Conservation (phyloP, 148 eudicot species). For the Chenopodium berlandieri region DNA sequence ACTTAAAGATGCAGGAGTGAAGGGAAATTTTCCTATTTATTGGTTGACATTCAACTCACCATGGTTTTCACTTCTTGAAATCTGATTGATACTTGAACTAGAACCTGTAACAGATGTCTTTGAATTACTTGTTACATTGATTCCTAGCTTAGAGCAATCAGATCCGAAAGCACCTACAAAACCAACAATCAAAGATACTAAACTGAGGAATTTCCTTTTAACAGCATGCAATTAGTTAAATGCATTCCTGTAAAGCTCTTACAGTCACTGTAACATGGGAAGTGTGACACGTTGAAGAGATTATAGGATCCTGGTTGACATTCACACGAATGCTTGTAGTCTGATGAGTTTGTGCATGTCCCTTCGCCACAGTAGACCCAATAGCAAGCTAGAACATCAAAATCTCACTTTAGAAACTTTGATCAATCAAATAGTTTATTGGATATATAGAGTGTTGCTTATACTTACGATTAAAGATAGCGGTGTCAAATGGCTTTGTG, state of each 20-base stretch:
- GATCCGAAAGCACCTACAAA: slow-evolving; percentile 61
- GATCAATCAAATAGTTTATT: background rate
- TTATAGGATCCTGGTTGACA: slow-evolving; percentile 57
- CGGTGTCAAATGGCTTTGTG: slow-evolving; percentile 37
- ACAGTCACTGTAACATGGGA: slow-evolving; percentile 74
- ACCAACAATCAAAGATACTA: background rate
- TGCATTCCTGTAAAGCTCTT: slow-evolving; percentile 21
- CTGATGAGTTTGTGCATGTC: slow-evolving; percentile 46
- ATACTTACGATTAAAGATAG: slow-evolving; percentile 61
- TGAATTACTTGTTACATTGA: slow-evolving; percentile 28
- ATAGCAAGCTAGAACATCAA: slow-evolving; percentile 50
- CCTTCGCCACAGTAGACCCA: slow-evolving; percentile 83
- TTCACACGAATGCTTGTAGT: slow-evolving; percentile 51
- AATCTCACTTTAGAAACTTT: background rate
- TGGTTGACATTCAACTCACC: slow-evolving; percentile 32
- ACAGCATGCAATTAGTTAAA: background rate
- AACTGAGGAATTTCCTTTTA: background rate
- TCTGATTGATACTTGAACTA: slow-evolving; percentile 14
- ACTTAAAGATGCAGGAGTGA: background rate
- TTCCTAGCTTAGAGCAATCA: slow-evolving; percentile 59
- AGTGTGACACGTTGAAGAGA: slow-evolving; percentile 52
- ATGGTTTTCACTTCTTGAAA: slow-evolving; percentile 19
- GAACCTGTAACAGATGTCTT: slow-evolving; percentile 32
- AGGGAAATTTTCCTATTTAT: background rate
- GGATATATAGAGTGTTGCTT: background rate